These are phyloP conservation scores for Melanogaster broomeanus DNA, from an alignment of 768 basidiomycete genomes.

Conservation along the genomic window DNA sequence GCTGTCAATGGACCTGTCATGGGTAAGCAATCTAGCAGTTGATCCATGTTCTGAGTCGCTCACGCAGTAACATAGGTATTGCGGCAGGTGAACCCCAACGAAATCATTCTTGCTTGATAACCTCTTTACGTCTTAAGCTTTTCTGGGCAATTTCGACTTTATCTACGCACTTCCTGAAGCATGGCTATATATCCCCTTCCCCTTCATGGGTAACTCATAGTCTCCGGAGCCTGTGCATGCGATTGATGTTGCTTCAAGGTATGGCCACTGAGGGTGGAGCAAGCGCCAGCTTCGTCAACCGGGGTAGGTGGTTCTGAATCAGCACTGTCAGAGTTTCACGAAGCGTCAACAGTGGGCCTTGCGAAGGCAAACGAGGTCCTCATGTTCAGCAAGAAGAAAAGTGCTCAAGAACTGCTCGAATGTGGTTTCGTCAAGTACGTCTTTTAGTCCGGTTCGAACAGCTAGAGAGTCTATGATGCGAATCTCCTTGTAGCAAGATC, in stretches of 20 bases:
- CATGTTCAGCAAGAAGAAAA: conserved; percentile 68
- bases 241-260: conserved; percentile 38
- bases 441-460: neutral
- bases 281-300: conserved; percentile 66
- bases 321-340: neutral
- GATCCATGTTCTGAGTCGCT: neutral
- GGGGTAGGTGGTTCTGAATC: conserved; percentile 44
- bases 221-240: neutral
- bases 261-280: conserved; percentile 70
- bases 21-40: conserved; percentile 41
- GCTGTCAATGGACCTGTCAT: conserved; percentile 76
- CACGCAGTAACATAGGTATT: conserved; percentile 46
- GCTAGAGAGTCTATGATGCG: neutral
- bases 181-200: conserved; percentile 69
- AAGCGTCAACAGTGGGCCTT: conserved; percentile 55
- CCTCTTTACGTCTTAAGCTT: conserved; percentile 50
- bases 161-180: conserved; percentile 63
- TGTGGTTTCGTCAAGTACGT: conserved; percentile 68
- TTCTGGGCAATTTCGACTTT: conserved; percentile 75
- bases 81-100: conserved; percentile 59
- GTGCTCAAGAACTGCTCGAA: conserved; percentile 54
- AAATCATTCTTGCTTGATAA: too few species aligned
- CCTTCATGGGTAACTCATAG: conserved; percentile 51
- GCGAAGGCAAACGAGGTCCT: conserved; percentile 72
- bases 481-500: conserved; percentile 47